These are phyloP conservation scores for Aspergillus udagawae DNA, from an alignment of 2,329 filamentous ascomycete genomes.

Conservation along the genomic window DNA sequence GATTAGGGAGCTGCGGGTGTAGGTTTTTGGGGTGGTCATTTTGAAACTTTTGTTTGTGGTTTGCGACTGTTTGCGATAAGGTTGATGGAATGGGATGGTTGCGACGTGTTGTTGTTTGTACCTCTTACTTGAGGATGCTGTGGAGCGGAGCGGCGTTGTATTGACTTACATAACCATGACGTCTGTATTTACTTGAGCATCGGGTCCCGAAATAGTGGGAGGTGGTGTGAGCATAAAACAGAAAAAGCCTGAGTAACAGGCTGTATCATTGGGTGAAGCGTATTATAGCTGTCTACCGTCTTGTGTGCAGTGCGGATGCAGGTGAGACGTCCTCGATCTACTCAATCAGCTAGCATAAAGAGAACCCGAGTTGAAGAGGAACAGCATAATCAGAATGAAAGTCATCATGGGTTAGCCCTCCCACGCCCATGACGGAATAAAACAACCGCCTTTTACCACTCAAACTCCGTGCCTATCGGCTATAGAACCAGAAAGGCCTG, in stretches of 20 bases:
- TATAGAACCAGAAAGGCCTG: not conserved
- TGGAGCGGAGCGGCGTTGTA: not conserved
- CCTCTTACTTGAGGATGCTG: not conserved
- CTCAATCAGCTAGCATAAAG: not conserved
- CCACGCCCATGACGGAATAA: not conserved
- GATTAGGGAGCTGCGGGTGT: conserved; percentile 18
- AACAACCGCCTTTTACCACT: conserved; percentile 8
- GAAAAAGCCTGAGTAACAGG: not conserved
- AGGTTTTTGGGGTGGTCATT: conserved; percentile 6
- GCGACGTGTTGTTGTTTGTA: not conserved
- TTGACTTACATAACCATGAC: not conserved
- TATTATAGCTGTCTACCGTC: not conserved
- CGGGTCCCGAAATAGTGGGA: no score
- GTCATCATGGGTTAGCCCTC: not conserved
- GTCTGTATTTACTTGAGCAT: not conserved
- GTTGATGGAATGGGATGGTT: not conserved
- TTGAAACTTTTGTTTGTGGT: no score
- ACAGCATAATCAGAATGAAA: not conserved
- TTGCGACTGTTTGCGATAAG: not conserved
- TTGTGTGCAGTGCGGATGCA: not conserved
- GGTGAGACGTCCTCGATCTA: not conserved
- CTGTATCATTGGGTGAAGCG: not conserved
- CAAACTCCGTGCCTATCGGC: conserved; percentile 14
- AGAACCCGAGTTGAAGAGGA: not conserved
- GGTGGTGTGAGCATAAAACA: no score